Percentiles rank a stretch among this genome's conserved stretches.
phyloP scores from a whole-genome alignment of 345 rosid genomes.

The Acer negundo region DNA sequence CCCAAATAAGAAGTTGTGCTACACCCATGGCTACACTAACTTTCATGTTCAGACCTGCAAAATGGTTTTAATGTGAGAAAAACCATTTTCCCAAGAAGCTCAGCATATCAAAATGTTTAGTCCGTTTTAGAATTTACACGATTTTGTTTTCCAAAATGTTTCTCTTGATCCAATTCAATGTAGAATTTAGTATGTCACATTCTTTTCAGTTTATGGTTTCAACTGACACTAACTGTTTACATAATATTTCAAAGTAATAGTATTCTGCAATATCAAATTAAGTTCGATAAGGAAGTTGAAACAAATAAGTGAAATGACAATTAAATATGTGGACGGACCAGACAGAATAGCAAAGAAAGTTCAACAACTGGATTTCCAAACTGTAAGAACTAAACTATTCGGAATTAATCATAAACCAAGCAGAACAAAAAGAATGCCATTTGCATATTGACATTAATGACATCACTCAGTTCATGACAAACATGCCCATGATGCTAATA shows the following conservation, averaged over 20 bases:
- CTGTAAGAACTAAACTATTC: not conserved
- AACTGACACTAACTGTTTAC: not conserved
- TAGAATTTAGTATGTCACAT: not conserved
- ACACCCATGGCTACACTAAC: slow-evolving; percentile 65
- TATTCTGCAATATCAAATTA: not conserved
- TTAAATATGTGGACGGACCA: not conserved
- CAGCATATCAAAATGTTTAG: not conserved
- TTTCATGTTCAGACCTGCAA: slow-evolving; percentile 77
- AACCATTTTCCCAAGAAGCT: slow-evolving; percentile 5
- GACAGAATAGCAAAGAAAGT: not conserved
- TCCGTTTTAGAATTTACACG: not conserved
- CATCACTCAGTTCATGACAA: not conserved
- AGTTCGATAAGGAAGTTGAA: not conserved
- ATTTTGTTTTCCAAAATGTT: not conserved
- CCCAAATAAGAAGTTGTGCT: slow-evolving; percentile 77
- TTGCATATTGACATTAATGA: not conserved
- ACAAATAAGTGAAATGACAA: not conserved
- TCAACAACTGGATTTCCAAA: not conserved
- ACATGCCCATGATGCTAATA: not conserved
- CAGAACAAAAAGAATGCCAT: not conserved
- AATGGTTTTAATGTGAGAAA: not conserved
- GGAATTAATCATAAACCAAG: not conserved
- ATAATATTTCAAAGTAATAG: not conserved
- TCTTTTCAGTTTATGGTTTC: not conserved
- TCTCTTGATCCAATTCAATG: not conserved